phyloP scores from a whole-genome alignment of 2,329 filamentous ascomycete genomes.

The Fusarium tjaetaba region DNA sequence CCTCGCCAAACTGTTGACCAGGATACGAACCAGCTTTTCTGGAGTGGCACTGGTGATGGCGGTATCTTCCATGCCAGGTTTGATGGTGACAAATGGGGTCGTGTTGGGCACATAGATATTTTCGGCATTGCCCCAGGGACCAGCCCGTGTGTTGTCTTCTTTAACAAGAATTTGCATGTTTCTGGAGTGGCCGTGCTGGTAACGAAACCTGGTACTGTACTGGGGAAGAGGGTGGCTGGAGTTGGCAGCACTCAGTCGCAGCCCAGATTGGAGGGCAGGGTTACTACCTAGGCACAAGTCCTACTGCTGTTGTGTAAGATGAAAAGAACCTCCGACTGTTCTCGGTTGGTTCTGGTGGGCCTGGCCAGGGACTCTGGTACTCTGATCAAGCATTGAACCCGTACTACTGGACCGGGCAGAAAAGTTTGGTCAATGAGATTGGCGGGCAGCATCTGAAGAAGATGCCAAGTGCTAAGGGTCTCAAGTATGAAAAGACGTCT shows the following conservation, averaged over 20 bases:
- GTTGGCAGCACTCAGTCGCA: neutral
- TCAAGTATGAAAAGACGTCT: accelerated
- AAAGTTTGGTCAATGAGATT: accelerated
- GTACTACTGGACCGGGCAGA: neutral
- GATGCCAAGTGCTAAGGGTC: neutral
- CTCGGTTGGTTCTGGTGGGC: neutral
- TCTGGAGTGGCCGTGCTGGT: no score
- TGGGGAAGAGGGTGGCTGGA: no score
- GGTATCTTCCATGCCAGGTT: no score
- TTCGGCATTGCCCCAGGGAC: no score
- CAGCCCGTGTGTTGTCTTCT: no score
- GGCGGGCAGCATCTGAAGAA: neutral
- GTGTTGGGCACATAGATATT: no score
- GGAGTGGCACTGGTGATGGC: no score
- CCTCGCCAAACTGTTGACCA: no score
- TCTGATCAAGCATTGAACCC: accelerated
- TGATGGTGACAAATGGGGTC: no score
- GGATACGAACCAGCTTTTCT: no score
- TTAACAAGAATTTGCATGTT: no score
- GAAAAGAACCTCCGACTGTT: accelerated
- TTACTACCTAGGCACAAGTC: neutral
- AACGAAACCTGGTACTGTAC: no score
- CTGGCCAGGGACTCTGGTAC: neutral
- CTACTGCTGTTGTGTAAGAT: neutral
- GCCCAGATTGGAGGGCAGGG: neutral